These are phyloP conservation scores for Citrus unshiu DNA, from an alignment of 345 rosid genomes.

Conservation along the genomic window DNA sequence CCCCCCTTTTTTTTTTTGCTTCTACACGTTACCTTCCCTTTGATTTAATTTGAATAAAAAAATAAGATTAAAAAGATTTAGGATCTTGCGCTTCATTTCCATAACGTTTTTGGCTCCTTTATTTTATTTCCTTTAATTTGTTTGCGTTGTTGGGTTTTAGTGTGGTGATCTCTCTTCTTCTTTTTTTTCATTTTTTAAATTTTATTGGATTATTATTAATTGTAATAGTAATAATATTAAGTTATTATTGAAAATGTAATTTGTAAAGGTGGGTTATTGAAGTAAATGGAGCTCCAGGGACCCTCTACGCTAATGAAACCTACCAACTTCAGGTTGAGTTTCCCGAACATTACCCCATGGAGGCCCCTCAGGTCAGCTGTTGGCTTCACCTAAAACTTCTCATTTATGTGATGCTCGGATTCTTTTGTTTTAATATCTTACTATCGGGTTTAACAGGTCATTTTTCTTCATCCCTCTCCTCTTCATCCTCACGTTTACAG, in stretches of 20 bases:
- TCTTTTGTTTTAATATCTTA: neutral
- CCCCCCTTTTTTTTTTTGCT: neutral
- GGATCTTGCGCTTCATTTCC: neutral
- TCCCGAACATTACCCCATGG: conserved; percentile 98
- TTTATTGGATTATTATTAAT: neutral
- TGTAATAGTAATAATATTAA: neutral
- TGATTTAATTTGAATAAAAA: neutral
- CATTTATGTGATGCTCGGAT: too few relatives aligned
- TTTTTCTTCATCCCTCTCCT: conserved; percentile 89
- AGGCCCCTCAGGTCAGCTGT: conserved; percentile 79
- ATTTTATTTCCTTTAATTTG: neutral
- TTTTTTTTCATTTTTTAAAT: neutral
- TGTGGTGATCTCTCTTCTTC: neutral
- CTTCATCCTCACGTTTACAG: conserved; percentile 94
- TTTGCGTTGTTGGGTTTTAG: neutral
- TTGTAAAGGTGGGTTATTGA: conserved; percentile 77
- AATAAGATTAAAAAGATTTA: neutral
- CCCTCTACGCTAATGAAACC: conserved; percentile 77
- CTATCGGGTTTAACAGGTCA: conserved; percentile 44
- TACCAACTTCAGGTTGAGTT: conserved; percentile 99
- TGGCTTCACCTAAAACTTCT: neutral
- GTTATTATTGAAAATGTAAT: neutral
- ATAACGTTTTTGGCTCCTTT: neutral
- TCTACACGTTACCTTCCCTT: neutral
- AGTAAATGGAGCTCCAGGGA: conserved; percentile 84